phyloP scores from a whole-genome alignment of 2,329 filamentous ascomycete species.

The Zymoseptoria pseudotritici region DNA sequence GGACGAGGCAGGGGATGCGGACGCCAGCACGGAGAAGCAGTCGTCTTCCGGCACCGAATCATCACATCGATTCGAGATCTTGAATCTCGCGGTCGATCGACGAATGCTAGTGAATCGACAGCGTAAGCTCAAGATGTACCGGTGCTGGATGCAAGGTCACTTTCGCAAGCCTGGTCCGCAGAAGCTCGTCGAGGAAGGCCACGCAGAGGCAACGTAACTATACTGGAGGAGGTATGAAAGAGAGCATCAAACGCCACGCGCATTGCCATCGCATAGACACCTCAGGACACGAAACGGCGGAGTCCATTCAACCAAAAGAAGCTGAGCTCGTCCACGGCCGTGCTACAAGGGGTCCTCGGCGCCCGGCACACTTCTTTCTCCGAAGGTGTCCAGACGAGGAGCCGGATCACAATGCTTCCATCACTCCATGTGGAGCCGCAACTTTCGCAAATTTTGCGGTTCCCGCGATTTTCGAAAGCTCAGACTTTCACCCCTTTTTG shows the following conservation, averaged over 20 bases:
- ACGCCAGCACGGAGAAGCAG: slow-evolving; percentile 17
- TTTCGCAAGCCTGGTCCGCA: slow-evolving; percentile 54
- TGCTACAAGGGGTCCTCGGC: background rate
- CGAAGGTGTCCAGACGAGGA: background rate
- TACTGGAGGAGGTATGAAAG: background rate
- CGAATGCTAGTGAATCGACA: slow-evolving; percentile 88
- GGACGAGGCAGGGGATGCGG: slow-evolving; percentile 19
- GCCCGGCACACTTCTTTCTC: background rate
- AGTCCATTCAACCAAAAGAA: background rate
- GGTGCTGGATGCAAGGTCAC: slow-evolving; percentile 86
- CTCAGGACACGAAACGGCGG: background rate
- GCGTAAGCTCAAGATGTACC: slow-evolving; percentile 91
- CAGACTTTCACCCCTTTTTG: background rate
- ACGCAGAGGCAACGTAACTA: background rate
- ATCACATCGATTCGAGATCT: slow-evolving; percentile 52
- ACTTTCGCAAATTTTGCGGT: too few relatives aligned
- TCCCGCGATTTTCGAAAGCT: background rate
- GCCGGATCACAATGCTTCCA: background rate
- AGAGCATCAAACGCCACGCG: background rate
- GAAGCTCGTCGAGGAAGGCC: background rate
- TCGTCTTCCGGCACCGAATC: slow-evolving; percentile 6
- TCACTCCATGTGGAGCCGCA: background rate
- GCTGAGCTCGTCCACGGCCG: background rate
- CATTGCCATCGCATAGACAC: background rate
- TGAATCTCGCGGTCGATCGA: slow-evolving; percentile 76